A percentile compares a stretch with the other conserved stretches of the same genome.
Conservation (phyloP, 441 rosid genomes). For the Metrosideros polymorpha region DNA sequence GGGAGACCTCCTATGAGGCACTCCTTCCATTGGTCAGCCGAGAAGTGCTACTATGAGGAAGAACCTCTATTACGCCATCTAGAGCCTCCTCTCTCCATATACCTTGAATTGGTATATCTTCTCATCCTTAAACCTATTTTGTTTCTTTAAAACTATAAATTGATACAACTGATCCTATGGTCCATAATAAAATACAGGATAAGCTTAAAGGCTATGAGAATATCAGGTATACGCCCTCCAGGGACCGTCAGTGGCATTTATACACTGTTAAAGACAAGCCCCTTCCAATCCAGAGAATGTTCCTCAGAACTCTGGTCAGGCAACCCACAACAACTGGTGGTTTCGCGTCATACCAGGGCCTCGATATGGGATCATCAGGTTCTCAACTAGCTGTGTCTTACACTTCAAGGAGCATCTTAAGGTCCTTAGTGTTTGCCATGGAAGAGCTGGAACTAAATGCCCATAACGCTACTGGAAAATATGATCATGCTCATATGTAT, state of each 20-base stretch:
- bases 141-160: not conserved
- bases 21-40: constrained; percentile 89
- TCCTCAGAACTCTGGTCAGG: constrained; percentile 93
- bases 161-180: not conserved
- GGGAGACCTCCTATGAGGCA: constrained; percentile 98
- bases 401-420: constrained; percentile 79
- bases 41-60: constrained; percentile 74
- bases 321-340: constrained; percentile 67
- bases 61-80: constrained; percentile 93
- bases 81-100: constrained; percentile 96
- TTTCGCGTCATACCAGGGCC: constrained; percentile 52
- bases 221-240: constrained; percentile 68
- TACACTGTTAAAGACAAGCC: constrained; percentile 87
- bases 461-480: constrained; percentile 75
- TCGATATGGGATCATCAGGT: constrained; percentile 31
- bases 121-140: not conserved
- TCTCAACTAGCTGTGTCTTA: constrained; percentile 48
- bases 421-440: constrained; percentile 90
- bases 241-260: constrained; percentile 96
- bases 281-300: constrained; percentile 80
- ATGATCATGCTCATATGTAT: constrained; percentile 96
- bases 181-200: constrained; percentile 38
- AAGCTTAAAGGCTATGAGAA: constrained; percentile 85
- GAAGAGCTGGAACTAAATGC: constrained; percentile 96
- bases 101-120: constrained; percentile 74